phyloP scores from a whole-genome alignment of 2,329 filamentous ascomycete species.

The Ophiostoma sp. region DNA sequence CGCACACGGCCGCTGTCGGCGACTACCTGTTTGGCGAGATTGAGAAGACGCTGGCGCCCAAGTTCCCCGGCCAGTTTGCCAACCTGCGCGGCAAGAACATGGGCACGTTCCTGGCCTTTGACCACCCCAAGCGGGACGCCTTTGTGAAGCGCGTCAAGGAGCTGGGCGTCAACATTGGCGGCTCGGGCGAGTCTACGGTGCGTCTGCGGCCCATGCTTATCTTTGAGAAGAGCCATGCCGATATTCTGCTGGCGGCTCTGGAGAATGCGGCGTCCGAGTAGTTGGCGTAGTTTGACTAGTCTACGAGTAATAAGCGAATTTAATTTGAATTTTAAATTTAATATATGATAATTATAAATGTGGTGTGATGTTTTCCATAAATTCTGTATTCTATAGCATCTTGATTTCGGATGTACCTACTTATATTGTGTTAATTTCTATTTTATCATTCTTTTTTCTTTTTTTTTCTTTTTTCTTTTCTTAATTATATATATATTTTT shows the following conservation, averaged over 20 bases:
- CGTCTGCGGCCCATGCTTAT: slow-evolving; percentile 82
- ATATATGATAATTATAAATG: neutral
- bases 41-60: slow-evolving; percentile 53
- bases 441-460: neutral
- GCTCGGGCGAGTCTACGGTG: slow-evolving; percentile 70
- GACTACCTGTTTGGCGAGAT: slow-evolving; percentile 71
- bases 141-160: slow-evolving; percentile 74
- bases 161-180: slow-evolving; percentile 80
- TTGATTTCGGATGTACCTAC: neutral
- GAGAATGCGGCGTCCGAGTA: slow-evolving; percentile 59
- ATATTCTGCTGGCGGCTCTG: slow-evolving; percentile 71
- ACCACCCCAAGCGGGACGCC: slow-evolving; percentile 71
- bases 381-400: rapidly evolving
- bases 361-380: too few relatives aligned
- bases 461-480: neutral
- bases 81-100: slow-evolving; percentile 82
- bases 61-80: slow-evolving; percentile 70
- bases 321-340: neutral
- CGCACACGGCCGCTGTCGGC: slow-evolving; percentile 70
- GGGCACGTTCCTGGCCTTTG: slow-evolving; percentile 90
- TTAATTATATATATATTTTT: neutral
- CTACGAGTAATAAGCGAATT: neutral
- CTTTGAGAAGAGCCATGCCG: slow-evolving; percentile 85
- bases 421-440: neutral
- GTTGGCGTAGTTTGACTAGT: neutral